These are phyloP conservation scores for Colletotrichum limetticola DNA, from an alignment of 2,329 filamentous ascomycete genomes.

Conservation along the genomic window DNA sequence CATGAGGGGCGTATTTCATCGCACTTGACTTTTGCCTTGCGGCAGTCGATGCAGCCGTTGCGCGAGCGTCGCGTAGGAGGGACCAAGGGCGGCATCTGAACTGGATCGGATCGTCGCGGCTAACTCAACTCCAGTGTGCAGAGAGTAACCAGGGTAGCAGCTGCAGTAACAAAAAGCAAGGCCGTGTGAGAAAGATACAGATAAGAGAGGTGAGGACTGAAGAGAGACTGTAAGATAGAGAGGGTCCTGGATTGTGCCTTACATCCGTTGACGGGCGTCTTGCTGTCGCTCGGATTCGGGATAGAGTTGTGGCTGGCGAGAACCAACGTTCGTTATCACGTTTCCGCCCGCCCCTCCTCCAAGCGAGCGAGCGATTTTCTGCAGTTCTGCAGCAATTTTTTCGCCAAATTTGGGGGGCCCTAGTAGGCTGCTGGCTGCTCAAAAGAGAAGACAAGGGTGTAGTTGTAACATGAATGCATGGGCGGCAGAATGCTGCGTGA, in stretches of 20 bases:
- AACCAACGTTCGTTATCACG: not conserved
- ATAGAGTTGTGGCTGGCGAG: not conserved
- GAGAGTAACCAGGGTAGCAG: not conserved
- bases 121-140: not conserved
- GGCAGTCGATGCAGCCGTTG: constrained; percentile 47
- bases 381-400: not conserved
- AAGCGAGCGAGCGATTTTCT: not conserved
- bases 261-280: not conserved
- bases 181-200: not conserved
- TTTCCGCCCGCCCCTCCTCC: not conserved
- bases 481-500: not conserved
- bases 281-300: not conserved
- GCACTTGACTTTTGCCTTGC: constrained; percentile 45
- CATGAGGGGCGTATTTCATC: constrained; percentile 43
- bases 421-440: not conserved
- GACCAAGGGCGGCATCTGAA: constrained; percentile 12
- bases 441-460: constrained; percentile 13
- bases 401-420: not conserved
- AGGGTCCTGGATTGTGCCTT: not conserved
- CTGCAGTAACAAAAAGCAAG: not conserved
- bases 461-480: not conserved
- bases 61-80: constrained; percentile 39
- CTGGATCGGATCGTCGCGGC: not conserved
- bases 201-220: not conserved
- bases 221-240: not conserved